A percentile compares a stretch with the other conserved stretches of the same genome.
These are phyloP conservation scores for Cercophora scortea DNA, from an alignment of 495 filamentous ascomycete genomes.

Conservation along the genomic window DNA sequence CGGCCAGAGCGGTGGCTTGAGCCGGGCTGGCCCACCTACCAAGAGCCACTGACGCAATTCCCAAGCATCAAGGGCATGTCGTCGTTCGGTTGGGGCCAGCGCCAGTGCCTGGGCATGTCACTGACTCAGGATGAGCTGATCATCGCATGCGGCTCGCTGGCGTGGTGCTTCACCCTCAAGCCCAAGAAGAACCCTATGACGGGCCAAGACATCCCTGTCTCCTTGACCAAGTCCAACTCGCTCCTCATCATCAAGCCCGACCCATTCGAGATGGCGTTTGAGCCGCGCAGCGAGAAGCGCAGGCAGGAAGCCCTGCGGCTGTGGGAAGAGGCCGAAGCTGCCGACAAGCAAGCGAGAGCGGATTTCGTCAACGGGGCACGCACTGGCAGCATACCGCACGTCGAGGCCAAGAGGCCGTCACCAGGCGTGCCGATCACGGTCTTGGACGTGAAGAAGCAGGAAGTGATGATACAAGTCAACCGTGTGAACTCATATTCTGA, in stretches of 20 bases:
- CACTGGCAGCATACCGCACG: neutral
- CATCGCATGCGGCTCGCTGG: constrained; percentile 36
- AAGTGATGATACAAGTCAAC: constrained; percentile 2
- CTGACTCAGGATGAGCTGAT: constrained; percentile 39
- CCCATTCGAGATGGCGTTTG: constrained; percentile 33
- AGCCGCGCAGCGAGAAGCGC: constrained; percentile 25
- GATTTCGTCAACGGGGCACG: constrained; percentile 15
- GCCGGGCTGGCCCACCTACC: constrained; percentile 45
- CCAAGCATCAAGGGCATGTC: constrained; percentile 39
- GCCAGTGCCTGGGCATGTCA: constrained; percentile 49
- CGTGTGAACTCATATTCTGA: constrained; percentile 3
- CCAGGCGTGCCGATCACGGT: constrained; percentile 1
- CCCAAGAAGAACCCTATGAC: constrained; percentile 24
- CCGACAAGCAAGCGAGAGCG: constrained; percentile 14
- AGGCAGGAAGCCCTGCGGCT: constrained; percentile 21
- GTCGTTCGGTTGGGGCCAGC: constrained; percentile 53
- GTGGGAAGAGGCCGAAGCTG: constrained; percentile 15
- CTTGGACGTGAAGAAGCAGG: constrained; percentile 3
- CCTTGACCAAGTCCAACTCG: constrained; percentile 34
- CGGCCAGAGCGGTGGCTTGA: constrained; percentile 44
- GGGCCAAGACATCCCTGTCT: constrained; percentile 26
- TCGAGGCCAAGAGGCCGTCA: constrained; percentile 1
- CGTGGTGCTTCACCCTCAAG: constrained; percentile 42
- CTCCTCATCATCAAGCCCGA: constrained; percentile 36
- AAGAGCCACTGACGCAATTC: constrained; percentile 35